These are phyloP conservation scores for Spathaspora girioi DNA, from an alignment of 805 yeast genomes.

Conservation along the genomic window DNA sequence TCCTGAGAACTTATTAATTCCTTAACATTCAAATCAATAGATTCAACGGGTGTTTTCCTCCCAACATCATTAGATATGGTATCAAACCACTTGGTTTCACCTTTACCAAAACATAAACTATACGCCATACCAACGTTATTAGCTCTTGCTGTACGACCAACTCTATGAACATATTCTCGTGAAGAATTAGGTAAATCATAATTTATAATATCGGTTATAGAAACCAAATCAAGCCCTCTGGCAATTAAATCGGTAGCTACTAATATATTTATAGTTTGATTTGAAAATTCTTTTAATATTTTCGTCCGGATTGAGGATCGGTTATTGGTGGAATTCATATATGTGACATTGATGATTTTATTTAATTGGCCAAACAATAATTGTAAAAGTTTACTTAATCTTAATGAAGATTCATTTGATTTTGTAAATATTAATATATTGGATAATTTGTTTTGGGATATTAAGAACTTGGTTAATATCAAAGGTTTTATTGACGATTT, in stretches of 20 bases:
- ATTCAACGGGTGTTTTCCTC: constrained; percentile 19
- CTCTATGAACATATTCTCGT: constrained; percentile 91
- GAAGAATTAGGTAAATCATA: constrained; percentile 88
- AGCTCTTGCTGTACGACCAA: constrained; percentile 97
- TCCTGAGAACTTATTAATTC: constrained; percentile 20
- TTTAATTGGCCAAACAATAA: constrained; percentile 32
- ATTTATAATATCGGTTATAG: constrained; percentile 73
- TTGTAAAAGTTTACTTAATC: constrained; percentile 61
- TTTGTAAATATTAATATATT: constrained; percentile 62
- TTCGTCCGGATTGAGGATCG: constrained; percentile 47
- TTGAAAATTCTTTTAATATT: constrained; percentile 56
- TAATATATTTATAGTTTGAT: constrained; percentile 49
- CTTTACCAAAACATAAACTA: constrained; percentile 70
- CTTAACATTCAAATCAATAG: constrained; percentile 17
- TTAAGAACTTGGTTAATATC: constrained; percentile 55
- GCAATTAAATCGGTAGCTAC: constrained; percentile 90
- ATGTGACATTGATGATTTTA: constrained; percentile 23
- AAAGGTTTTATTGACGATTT: constrained; percentile 66
- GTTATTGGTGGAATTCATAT: constrained; percentile 59
- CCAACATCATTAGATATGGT: constrained; percentile 50
- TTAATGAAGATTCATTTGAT: constrained; percentile 83
- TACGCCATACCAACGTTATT: constrained; percentile 72
- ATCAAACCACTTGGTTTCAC: constrained; percentile 67
- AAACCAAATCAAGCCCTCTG: constrained; percentile 85
- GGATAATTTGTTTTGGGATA: constrained; percentile 21